Evolutionary conservation across 805 yeast species (phyloP).

Genomic region (Spathaspora arborariae): DNA sequence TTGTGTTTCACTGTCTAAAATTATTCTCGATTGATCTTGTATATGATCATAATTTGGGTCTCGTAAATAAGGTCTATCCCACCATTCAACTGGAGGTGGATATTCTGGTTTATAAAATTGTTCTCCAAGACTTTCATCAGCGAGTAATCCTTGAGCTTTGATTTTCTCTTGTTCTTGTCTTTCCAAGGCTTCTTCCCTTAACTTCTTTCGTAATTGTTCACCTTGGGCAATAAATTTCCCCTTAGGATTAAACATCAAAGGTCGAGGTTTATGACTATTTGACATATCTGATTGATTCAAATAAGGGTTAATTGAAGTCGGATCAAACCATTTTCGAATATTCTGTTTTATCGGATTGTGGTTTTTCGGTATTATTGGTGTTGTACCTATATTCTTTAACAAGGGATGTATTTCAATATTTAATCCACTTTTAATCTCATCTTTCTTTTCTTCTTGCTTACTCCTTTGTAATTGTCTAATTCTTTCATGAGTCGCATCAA

Average conservation of each 20-base stretch:
- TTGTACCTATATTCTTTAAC: conserved; percentile 22
- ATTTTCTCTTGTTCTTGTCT: conserved; percentile 22
- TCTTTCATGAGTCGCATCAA: not conserved
- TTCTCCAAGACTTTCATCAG: conserved; percentile 56
- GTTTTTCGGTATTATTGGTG: conserved; percentile 22
- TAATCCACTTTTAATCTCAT: conserved; percentile 22
- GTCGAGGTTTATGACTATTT: conserved; percentile 23
- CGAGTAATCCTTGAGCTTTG: conserved; percentile 39
- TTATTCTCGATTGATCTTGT: conserved; percentile 20
- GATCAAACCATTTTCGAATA: conserved; percentile 27
- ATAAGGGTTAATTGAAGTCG: conserved; percentile 36
- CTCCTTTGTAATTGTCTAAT: not conserved
- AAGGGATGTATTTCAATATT: conserved; percentile 37
- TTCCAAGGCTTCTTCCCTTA: conserved; percentile 27
- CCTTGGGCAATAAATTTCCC: conserved; percentile 65
- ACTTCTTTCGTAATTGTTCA: conserved; percentile 42
- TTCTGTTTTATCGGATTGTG: conserved; percentile 29
- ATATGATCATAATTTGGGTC: conserved; percentile 34
- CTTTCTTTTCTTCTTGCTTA: not conserved
- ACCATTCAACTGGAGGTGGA: conserved; percentile 82
- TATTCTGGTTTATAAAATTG: conserved; percentile 40
- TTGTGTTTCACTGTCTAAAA: conserved; percentile 34
- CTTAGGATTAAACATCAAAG: conserved; percentile 49
- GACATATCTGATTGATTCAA: conserved; percentile 20
- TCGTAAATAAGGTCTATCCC: conserved; percentile 66